phyloP scores from a whole-genome alignment of 805 yeast genomes.

The Hanseniaspora vineae region DNA sequence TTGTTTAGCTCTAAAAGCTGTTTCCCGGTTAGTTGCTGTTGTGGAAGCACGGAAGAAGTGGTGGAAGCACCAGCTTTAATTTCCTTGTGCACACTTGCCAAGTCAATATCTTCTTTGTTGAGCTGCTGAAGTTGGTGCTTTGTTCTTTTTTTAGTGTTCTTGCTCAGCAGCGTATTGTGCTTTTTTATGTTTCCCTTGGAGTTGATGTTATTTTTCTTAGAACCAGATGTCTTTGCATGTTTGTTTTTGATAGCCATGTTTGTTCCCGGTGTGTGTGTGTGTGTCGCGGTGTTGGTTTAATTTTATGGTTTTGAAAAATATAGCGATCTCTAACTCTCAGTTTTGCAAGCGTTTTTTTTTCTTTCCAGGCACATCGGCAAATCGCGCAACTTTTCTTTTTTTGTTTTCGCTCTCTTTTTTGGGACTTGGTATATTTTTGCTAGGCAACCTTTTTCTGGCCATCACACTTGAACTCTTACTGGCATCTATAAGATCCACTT shows the following conservation, averaged over 20 bases:
- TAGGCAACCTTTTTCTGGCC: no score
- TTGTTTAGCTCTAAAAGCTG: slow-evolving; percentile 7
- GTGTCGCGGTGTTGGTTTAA: no score
- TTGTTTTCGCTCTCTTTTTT: background rate
- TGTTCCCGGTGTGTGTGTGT: background rate
- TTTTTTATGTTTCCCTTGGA: background rate
- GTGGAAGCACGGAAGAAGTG: background rate
- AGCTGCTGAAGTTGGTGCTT: slow-evolving; percentile 14
- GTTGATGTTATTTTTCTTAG: background rate
- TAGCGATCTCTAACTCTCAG: background rate
- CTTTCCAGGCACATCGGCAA: background rate
- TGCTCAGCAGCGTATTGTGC: background rate
- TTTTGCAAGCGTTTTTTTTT: background rate
- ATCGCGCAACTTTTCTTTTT: background rate
- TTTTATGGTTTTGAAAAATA: no score
- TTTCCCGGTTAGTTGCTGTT: slow-evolving; percentile 1
- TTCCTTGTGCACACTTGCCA: slow-evolving; percentile 5
- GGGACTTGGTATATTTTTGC: no score
- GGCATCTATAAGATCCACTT: background rate
- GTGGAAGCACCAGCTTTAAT: background rate
- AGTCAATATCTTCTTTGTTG: slow-evolving; percentile 10
- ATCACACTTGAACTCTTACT: background rate
- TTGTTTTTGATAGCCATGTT: slow-evolving; percentile 2
- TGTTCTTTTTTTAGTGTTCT: slow-evolving; percentile 14
- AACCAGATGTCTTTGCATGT: slow-evolving; percentile 3